These are phyloP conservation scores for Quercus parvula DNA, from an alignment of 306 rosid genomes.

Conservation along the genomic window DNA sequence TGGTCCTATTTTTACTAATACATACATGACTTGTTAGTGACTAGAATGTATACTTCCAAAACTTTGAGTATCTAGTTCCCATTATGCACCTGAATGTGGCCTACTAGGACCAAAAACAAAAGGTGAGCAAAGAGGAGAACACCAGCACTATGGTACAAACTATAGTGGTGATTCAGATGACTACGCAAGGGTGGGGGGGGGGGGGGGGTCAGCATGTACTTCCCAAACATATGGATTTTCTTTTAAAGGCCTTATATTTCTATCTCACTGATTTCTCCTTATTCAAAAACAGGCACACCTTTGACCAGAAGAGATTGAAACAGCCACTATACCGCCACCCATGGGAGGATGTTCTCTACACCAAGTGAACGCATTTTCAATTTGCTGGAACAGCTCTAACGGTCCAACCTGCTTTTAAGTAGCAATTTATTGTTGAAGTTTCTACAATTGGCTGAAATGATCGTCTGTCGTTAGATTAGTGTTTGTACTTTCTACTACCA, in stretches of 20 bases:
- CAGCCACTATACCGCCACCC: constrained; percentile 99
- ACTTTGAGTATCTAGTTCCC: not conserved
- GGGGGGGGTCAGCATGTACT: too few relatives aligned
- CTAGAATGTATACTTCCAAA: not conserved
- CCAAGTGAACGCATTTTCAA: constrained; percentile 55
- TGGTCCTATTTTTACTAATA: constrained; percentile 29
- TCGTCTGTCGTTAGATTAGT: constrained; percentile 39
- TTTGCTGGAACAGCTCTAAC: constrained; percentile 14
- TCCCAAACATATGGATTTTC: not conserved
- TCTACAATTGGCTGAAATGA: constrained; percentile 38
- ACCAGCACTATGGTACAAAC: not conserved
- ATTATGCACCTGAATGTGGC: not conserved
- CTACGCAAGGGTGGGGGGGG: too few relatives aligned
- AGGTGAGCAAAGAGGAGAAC: not conserved
- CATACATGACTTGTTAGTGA: constrained; percentile 6
- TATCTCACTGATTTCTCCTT: constrained; percentile 8
- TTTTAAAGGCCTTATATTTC: not conserved
- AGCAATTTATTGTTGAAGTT: constrained; percentile 15
- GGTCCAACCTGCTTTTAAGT: constrained; percentile 12
- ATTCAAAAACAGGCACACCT: constrained; percentile 72
- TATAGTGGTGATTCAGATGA: not conserved
- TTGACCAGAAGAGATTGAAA: constrained; percentile 98
- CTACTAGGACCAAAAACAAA: not conserved
- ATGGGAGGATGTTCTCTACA: constrained; percentile 98
- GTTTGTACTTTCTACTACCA: constrained; percentile 32